Evolutionary conservation across 805 yeast species (phyloP).

Genomic region (Kodamaea neixiangensis): DNA sequence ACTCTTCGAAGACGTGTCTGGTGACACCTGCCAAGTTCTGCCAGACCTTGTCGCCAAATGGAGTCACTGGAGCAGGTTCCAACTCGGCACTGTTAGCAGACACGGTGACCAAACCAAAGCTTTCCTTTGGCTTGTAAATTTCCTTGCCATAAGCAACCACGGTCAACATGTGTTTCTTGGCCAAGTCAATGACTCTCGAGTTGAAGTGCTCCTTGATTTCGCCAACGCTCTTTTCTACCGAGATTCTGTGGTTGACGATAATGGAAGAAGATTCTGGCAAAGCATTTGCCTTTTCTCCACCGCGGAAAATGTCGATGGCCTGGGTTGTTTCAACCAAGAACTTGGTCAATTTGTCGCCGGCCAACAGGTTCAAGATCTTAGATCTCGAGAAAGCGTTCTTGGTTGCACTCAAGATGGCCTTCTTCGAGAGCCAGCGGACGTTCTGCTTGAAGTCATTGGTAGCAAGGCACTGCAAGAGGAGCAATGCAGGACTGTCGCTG

Average conservation of each 20-base stretch:
- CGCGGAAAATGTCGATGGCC: slow-evolving; percentile 33
- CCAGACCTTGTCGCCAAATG: slow-evolving; percentile 26
- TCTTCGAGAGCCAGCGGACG: slow-evolving; percentile 23
- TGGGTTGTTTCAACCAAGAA: slow-evolving; percentile 37
- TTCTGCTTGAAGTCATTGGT: slow-evolving; percentile 38
- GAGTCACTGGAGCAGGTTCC: slow-evolving; percentile 50
- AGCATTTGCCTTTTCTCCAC: slow-evolving; percentile 44
- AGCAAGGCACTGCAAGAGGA: slow-evolving; percentile 63
- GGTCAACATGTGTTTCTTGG: slow-evolving; percentile 29
- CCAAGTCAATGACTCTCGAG: slow-evolving; percentile 25
- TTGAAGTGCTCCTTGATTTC: slow-evolving; percentile 24
- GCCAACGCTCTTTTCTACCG: slow-evolving; percentile 27
- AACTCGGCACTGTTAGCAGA: slow-evolving; percentile 21
- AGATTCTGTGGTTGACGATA: slow-evolving; percentile 37
- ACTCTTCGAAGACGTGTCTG: slow-evolving; percentile 61
- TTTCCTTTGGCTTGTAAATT: slow-evolving; percentile 14
- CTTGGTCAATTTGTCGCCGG: slow-evolving; percentile 21
- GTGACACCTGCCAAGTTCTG: slow-evolving; percentile 58
- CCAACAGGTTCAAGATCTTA: slow-evolving; percentile 21
- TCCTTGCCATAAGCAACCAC: slow-evolving; percentile 24
- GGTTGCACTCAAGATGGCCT: slow-evolving; percentile 38
- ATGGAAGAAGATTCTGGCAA: slow-evolving; percentile 36
- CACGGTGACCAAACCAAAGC: slow-evolving; percentile 20
- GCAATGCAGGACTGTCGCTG: slow-evolving; percentile 59
- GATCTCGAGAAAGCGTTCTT: slow-evolving; percentile 36